Evolutionary conservation across 257 asterid genomes (phyloP).

Genomic region (Ligustrum vulgare): DNA sequence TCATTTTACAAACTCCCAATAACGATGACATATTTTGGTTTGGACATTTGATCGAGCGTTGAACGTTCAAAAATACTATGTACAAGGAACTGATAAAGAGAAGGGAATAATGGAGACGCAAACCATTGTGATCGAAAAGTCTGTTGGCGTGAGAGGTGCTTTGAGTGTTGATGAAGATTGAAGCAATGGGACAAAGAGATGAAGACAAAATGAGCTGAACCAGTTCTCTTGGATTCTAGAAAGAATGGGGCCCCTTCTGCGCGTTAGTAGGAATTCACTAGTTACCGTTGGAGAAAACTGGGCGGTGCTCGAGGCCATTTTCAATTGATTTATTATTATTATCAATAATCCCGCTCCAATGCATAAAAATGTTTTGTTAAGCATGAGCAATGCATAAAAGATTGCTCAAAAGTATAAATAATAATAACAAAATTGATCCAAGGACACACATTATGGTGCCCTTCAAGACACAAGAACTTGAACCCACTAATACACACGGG

Average conservation of each 20-base stretch:
- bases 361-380: no score
- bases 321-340: background rate
- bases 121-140: background rate
- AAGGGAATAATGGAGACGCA: background rate
- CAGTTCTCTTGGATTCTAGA: background rate
- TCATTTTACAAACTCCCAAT: no score
- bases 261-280: conserved; percentile 19
- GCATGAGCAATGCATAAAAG: no score
- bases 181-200: conserved; percentile 40
- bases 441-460: no score
- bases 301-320: conserved; percentile 47
- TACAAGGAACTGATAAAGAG: background rate
- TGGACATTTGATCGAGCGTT: no score
- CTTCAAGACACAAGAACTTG: no score
- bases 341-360: no score
- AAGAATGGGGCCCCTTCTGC: background rate
- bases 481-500: no score
- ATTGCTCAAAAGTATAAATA: no score
- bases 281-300: conserved; percentile 45
- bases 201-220: conserved; percentile 41
- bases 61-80: background rate
- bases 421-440: no score
- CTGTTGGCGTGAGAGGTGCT: background rate
- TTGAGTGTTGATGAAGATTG: conserved; percentile 35
- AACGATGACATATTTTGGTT: no score